phyloP scores from a whole-genome alignment of 192 early-diverging fungal species.

The Rhizoclosmatium globosum region DNA sequence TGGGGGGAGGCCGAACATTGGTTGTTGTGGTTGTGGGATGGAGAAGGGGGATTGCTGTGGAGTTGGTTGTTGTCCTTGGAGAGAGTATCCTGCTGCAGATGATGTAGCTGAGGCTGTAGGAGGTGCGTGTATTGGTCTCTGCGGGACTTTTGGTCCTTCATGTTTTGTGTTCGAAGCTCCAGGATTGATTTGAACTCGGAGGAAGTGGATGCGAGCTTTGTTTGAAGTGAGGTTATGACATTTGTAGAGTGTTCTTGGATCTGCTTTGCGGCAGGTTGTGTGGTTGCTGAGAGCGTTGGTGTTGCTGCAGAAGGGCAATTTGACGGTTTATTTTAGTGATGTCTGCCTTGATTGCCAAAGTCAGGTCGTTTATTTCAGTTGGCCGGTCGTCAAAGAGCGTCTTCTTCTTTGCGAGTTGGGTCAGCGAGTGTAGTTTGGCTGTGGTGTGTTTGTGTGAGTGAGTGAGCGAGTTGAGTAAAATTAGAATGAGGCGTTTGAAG shows the following conservation, averaged over 20 bases:
- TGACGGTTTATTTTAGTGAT: slow-evolving; percentile 94
- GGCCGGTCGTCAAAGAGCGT: slow-evolving; percentile 98
- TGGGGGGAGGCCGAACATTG: neutral
- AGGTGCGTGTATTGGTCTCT: slow-evolving; percentile 82
- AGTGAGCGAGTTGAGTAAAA: neutral
- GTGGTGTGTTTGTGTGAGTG: neutral
- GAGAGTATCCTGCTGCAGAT: slow-evolving; percentile 24
- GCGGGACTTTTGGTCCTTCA: slow-evolving; percentile 90
- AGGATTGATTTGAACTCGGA: slow-evolving; percentile 94
- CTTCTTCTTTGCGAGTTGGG: slow-evolving; percentile 91
- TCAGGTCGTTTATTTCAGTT: slow-evolving; percentile 93
- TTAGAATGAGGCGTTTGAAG: neutral
- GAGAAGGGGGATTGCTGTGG: neutral
- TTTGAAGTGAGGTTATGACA: slow-evolving; percentile 92
- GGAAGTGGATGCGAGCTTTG: slow-evolving; percentile 88
- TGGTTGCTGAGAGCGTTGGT: slow-evolving; percentile 26
- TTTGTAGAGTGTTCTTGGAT: slow-evolving; percentile 89
- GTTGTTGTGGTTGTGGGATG: slow-evolving; percentile 4
- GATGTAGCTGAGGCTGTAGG: neutral
- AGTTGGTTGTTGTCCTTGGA: neutral
- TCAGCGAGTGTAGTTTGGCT: slow-evolving; percentile 84
- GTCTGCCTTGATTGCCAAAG: slow-evolving; percentile 94
- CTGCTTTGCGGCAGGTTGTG: slow-evolving; percentile 58
- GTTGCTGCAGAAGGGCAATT: slow-evolving; percentile 85
- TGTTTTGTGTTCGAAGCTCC: slow-evolving; percentile 94